Conservation (phyloP, 768 basidiomycete genomes). For the Boletus reticulatus region DNA sequence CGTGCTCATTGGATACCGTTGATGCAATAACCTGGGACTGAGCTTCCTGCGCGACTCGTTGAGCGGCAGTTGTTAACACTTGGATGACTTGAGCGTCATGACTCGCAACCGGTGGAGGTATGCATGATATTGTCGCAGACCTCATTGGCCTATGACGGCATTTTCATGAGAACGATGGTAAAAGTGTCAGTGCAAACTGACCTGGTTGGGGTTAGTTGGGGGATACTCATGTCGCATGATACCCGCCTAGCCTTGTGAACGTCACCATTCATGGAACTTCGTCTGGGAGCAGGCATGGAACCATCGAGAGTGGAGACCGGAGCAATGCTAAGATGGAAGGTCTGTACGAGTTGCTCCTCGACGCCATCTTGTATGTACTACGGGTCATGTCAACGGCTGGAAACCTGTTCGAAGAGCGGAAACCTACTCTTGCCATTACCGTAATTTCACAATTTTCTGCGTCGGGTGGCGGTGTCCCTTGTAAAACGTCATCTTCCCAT, state of each 20-base stretch:
- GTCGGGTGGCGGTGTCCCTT: conserved; percentile 75
- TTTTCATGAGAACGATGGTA: conserved; percentile 5
- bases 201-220: conserved; percentile 34
- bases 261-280: conserved; percentile 48
- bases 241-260: conserved; percentile 40
- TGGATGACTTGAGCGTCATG: conserved; percentile 73
- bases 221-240: conserved; percentile 37
- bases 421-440: conserved; percentile 68
- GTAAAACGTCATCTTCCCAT: conserved; percentile 83
- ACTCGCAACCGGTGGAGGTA: conserved; percentile 36
- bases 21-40: conserved; percentile 64
- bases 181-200: conserved; percentile 7
- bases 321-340: conserved; percentile 70
- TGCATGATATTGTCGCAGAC: conserved; percentile 28
- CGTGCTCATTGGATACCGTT: conserved; percentile 43
- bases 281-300: conserved; percentile 42
- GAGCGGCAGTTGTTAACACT: conserved; percentile 73
- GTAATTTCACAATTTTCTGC: conserved; percentile 75
- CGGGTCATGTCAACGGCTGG: conserved; percentile 11
- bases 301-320: conserved; percentile 55
- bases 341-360: conserved; percentile 65
- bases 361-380: conserved; percentile 66
- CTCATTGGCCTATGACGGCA: conserved; percentile 27
- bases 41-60: conserved; percentile 73
- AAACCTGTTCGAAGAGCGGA: not conserved